Evolutionary conservation across 192 early-diverging fungal species (phyloP), one percentile per base, ranked within the genome.

Genomic region (Funneliformis mosseae): DNA sequence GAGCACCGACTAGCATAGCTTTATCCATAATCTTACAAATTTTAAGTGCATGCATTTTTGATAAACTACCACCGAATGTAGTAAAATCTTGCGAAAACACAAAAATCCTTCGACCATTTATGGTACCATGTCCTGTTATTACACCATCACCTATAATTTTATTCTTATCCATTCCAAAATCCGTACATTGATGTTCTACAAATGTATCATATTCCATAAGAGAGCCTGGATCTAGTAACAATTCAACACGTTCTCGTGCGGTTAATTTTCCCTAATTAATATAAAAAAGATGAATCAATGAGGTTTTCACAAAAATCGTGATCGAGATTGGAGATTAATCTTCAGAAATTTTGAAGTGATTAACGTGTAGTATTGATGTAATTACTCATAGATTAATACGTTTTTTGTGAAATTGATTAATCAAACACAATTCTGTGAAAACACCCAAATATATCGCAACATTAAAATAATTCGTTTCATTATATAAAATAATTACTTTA

Each of bases 51-150:
- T 97, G 94, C 39, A 91, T 95, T 74, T 92, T 91, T 38, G 94
- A 96, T 77, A 98, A 84, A 69, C 92, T 94, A 8, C 97, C 97
- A 76, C 97, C 97, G 83, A 91, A 97, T 14, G 93, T 93, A 12
- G 97, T 98, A 74, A 97, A 97, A 69, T 98, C 97, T 83, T 98
- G 96, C 38, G 92, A 93, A 84, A 95, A 98, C 12, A 97, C 86
- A 87, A 93, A 98, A 25, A 96, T 92, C 6, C 92, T 91, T 25
- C 97, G 92, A 9, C 95, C 95, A 82, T 96, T 95, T 83, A 98
- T 90, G 42, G 95, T 97, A 63, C 97, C 96, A 85, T 96, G 95
- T 16, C 97, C 97, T 7, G 97, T 98, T 28, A 98, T 95, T 18
- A 98, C 96, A 79, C 96, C 96, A 84, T 98, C 97, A 62, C 97